These are phyloP conservation scores for Fomitopsis pinicola DNA, from an alignment of 1,284 basidiomycete genomes.

Conservation along the genomic window DNA sequence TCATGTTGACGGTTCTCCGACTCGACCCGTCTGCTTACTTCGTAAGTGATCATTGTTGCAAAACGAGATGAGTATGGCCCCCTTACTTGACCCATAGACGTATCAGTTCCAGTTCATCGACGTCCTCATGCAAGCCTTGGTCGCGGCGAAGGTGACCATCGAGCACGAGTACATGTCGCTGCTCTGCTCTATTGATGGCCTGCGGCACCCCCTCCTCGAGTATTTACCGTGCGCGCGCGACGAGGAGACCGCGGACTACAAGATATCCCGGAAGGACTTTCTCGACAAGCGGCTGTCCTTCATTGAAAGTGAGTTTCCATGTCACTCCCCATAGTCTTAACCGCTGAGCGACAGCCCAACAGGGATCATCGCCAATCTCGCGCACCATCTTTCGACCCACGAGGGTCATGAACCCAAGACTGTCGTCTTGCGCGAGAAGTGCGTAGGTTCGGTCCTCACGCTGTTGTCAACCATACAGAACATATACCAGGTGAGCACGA, in stretches of 20 bases:
- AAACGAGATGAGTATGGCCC: background rate
- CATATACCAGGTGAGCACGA: constrained; percentile 15
- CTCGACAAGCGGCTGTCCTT: constrained; percentile 18
- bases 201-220: constrained; percentile 48
- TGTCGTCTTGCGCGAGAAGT: constrained; percentile 14
- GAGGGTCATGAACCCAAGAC: constrained; percentile 5
- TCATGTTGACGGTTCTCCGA: constrained; percentile 63
- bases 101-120: constrained; percentile 52
- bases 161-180: constrained; percentile 58
- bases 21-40: constrained; percentile 62
- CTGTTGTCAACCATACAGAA: constrained; percentile 24
- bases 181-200: constrained; percentile 48
- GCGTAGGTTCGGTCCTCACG: constrained; percentile 15
- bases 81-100: constrained; percentile 29
- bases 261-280: constrained; percentile 21
- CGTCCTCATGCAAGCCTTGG: constrained; percentile 53
- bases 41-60: constrained; percentile 34
- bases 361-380: constrained; percentile 23
- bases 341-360: background rate
- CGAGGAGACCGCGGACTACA: constrained; percentile 13
- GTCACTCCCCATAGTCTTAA: background rate
- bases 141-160: constrained; percentile 45
- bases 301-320: constrained; percentile 20
- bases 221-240: constrained; percentile 21
- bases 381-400: constrained; percentile 10